Conservation (phyloP, 495 filamentous ascomycete species). For the Platismatia glauca region DNA sequence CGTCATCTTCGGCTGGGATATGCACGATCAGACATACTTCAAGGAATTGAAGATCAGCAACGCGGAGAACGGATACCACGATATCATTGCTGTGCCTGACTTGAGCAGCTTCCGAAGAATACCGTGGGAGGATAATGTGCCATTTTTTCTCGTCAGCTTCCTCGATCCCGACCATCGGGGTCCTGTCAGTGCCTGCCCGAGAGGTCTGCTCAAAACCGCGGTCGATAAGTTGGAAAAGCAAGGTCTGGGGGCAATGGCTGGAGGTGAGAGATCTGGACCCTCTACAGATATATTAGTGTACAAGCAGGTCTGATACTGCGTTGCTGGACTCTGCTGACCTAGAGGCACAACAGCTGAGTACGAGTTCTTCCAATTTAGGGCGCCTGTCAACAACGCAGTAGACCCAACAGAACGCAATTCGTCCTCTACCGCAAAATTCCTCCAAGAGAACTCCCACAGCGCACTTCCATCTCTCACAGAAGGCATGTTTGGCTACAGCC, state of each 20-base stretch:
- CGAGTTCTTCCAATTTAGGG: constrained; percentile 92
- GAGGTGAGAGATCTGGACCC: constrained; percentile 49
- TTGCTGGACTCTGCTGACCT: constrained; percentile 18
- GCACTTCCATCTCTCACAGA: constrained; percentile 72
- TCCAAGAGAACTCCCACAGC: constrained; percentile 62
- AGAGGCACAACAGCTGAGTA: constrained; percentile 61
- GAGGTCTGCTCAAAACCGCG: constrained; percentile 61
- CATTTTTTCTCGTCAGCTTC: constrained; percentile 90
- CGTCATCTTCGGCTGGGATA: constrained; percentile 96
- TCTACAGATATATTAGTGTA: neutral
- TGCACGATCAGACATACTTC: constrained; percentile 88
- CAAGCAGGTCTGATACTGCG: neutral
- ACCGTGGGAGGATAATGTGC: constrained; percentile 88
- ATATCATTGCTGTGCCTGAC: constrained; percentile 79
- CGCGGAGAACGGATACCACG: constrained; percentile 85
- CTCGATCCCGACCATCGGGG: constrained; percentile 59
- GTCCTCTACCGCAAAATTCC: constrained; percentile 63
- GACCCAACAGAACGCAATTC: constrained; percentile 44
- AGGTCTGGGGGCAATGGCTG: constrained; percentile 79
- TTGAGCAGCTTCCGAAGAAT: constrained; percentile 76
- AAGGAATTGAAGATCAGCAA: constrained; percentile 81
- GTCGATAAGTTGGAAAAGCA: constrained; percentile 55
- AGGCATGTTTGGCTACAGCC: constrained; percentile 96
- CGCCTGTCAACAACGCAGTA: constrained; percentile 42
- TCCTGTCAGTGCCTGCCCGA: constrained; percentile 72